A percentile compares a stretch with the other conserved stretches of the same genome.
phyloP scores from a whole-genome alignment of 2,329 filamentous ascomycete species.

The Aspergillus flavus region DNA sequence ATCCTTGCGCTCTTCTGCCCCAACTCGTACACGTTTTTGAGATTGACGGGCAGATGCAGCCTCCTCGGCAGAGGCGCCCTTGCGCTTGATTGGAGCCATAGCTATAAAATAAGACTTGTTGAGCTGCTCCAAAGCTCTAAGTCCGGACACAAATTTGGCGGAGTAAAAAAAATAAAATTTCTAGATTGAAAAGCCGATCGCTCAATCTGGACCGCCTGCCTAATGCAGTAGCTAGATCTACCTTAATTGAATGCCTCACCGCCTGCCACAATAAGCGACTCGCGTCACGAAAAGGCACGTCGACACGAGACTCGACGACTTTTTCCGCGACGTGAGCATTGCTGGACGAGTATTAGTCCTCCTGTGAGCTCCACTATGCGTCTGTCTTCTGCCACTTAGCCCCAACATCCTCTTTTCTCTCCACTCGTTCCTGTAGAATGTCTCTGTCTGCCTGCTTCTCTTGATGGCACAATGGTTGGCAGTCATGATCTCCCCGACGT shows the following conservation, averaged over 20 bases:
- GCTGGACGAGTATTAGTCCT: constrained; percentile 6
- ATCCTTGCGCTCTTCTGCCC: constrained; percentile 37
- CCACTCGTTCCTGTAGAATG: constrained; percentile 23
- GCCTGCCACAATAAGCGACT: constrained; percentile 18
- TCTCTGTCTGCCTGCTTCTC: constrained; percentile 21
- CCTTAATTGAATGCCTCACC: constrained; percentile 17
- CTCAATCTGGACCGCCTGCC: constrained; percentile 23
- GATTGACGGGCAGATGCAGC: constrained; percentile 35
- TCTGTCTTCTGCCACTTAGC: constrained; percentile 16
- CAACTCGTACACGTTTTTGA: constrained; percentile 46
- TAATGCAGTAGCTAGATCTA: neutral
- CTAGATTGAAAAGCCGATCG: constrained; percentile 16
- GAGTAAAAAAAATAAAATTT: constrained; percentile 25
- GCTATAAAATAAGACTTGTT: constrained; percentile 28
- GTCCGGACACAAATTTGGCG: constrained; percentile 16
- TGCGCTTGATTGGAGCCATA: constrained; percentile 52
- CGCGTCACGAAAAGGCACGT: constrained; percentile 33
- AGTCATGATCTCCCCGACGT: constrained; percentile 35
- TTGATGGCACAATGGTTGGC: constrained; percentile 34
- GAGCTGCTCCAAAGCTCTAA: constrained; percentile 29
- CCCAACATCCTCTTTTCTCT: constrained; percentile 10
- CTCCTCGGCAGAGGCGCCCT: constrained; percentile 44
- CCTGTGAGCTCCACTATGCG: constrained; percentile 25
- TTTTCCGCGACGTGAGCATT: constrained; percentile 22
- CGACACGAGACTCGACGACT: constrained; percentile 20